Base-by-base conservation (phyloP, 768 basidiomycete genomes). In the Suillus decipiens region DNA sequence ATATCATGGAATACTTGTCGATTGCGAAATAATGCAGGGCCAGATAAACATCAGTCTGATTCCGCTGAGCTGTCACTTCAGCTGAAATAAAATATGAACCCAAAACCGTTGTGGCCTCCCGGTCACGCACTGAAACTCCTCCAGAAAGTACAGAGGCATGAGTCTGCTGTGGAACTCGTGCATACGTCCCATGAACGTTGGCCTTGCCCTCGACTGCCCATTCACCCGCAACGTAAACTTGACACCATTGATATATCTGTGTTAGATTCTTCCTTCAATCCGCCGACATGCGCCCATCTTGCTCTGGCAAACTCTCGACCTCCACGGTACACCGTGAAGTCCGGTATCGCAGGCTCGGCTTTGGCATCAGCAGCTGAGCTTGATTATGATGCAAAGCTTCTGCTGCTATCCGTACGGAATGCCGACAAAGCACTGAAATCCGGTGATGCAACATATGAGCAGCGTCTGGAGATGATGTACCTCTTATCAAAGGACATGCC, bases 241-340 rank as follows among this genome's bases (percentile, higher is more conserved):
- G 60, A 39, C 36, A 71, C 73, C 3, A 71, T 88, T 41, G 82
- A 80, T 59, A 82, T 96, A 54, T 82, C 89, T 4, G 79, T 96
- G n/a, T 82, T 97, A 43, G 96, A 97, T 69, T 89, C 94, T 1
- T 95, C 93, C 1, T 98, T 93, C 78, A 96, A 98, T 70, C 95
- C 95, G 3, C 96, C 96, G 1, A 95, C 93, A 3, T 73, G 83
- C 28, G 93, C 95, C 0, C 95, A 98, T 74, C 81, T 89, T 59
- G 89, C 90, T 2, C 86, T 98, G 54, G 87, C 86, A 33, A 85
- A 83, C 63, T 76, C 82, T 5, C 62, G 56, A 9, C 67, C 60
- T 68, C 72, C 41, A 15, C 61, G 15, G 54, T 51, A 54, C 12
- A 47, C 61, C 57, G 19, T 19, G 11, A 41, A 31, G 2, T 31